A percentile compares a stretch with the other conserved stretches of the same genome.
These are phyloP conservation scores for Calvatia gigantea DNA, from an alignment of 768 basidiomycete species.

Conservation along the genomic window DNA sequence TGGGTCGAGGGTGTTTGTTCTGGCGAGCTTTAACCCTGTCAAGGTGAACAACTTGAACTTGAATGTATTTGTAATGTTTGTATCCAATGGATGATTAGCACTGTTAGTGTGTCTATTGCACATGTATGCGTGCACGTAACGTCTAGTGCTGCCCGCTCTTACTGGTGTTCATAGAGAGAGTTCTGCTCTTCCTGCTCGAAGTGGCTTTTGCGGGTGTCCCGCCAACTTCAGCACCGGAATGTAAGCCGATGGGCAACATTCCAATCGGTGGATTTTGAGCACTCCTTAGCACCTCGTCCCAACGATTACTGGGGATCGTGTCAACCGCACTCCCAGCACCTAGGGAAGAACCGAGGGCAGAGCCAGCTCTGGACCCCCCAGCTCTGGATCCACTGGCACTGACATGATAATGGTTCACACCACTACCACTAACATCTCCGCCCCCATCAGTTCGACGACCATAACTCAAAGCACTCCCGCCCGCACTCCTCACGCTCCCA, in stretches of 20 bases:
- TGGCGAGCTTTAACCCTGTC: constrained; percentile 50
- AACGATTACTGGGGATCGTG: background rate
- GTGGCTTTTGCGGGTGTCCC: background rate
- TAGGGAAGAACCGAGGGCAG: background rate
- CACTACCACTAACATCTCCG: background rate
- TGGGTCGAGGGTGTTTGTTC: constrained; percentile 85
- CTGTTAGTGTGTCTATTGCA: too few species aligned
- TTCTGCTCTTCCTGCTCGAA: constrained; percentile 1
- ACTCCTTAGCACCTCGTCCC: background rate
- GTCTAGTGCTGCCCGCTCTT: constrained; percentile 3
- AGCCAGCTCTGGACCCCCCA: background rate
- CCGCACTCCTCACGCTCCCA: background rate
- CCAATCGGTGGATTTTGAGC: background rate
- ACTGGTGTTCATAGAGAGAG: constrained; percentile 4
- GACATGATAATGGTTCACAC: background rate
- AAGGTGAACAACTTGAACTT: background rate
- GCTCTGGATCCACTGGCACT: background rate
- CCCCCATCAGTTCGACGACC: background rate
- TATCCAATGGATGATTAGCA: too few species aligned
- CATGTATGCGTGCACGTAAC: too few species aligned
- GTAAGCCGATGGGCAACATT: too few species aligned
- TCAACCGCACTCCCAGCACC: background rate
- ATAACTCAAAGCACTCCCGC: background rate
- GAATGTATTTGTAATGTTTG: background rate
- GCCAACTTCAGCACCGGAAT: too few species aligned